Evolutionary conservation across 176 grass and related monocot species (phyloP).

Genomic region (Aegilops bicornis): DNA sequence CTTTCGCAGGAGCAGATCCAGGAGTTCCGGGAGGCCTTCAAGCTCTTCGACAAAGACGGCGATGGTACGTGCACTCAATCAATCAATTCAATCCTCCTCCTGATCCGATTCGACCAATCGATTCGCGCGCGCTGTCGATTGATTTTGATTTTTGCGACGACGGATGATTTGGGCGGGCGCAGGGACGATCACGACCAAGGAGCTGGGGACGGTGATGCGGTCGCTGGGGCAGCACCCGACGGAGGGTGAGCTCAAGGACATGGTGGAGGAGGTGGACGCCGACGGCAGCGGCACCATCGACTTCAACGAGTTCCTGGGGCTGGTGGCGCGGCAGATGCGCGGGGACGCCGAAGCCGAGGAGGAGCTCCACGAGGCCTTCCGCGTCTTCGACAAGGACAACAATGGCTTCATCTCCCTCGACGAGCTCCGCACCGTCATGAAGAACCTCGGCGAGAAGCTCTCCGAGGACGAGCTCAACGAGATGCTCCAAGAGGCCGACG

Average conservation of each 20-base stretch:
- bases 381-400: slow-evolving; percentile 82
- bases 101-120: neutral
- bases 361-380: slow-evolving; percentile 74
- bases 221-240: slow-evolving; percentile 59
- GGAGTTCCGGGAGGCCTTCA: slow-evolving; percentile 58
- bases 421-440: slow-evolving; percentile 71
- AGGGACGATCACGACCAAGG: slow-evolving; percentile 68
- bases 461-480: slow-evolving; percentile 65
- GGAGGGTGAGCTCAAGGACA: slow-evolving; percentile 55
- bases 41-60: slow-evolving; percentile 63
- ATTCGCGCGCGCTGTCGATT: neutral
- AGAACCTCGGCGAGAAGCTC: slow-evolving; percentile 72
- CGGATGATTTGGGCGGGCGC: neutral
- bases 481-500: slow-evolving; percentile 79
- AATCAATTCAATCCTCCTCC: neutral
- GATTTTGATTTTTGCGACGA: neutral
- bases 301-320: slow-evolving; percentile 56
- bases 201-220: slow-evolving; percentile 69
- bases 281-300: slow-evolving; percentile 55
- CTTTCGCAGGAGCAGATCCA: slow-evolving; percentile 46
- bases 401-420: slow-evolving; percentile 76
- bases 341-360: slow-evolving; percentile 48
- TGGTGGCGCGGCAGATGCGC: slow-evolving; percentile 50
- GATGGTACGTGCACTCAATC: slow-evolving; percentile 20
- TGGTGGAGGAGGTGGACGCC: slow-evolving; percentile 59